Percentiles rank a stretch among this genome's conserved stretches.
These are phyloP conservation scores for Trichosporon coremiiforme DNA, from an alignment of 1,284 basidiomycete genomes.

Conservation along the genomic window DNA sequence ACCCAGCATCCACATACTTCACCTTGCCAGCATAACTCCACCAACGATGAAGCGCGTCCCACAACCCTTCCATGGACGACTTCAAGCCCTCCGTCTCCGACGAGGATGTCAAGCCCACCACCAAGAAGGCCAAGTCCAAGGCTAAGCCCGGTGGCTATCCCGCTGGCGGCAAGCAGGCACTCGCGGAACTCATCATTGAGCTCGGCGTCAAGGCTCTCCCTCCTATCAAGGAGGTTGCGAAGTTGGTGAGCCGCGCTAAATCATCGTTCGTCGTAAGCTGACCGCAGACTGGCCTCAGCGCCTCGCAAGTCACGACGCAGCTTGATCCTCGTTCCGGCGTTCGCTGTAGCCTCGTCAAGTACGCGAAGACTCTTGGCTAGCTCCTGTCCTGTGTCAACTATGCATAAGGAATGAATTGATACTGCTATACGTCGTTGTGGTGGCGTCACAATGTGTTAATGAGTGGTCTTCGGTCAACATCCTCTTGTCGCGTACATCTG, in stretches of 20 bases:
- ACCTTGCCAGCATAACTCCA: background rate
- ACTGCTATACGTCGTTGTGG: background rate
- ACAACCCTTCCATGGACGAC: background rate
- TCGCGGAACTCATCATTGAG: slow-evolving; percentile 13
- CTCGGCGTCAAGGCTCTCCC: slow-evolving; percentile 10
- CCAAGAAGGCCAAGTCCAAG: background rate
- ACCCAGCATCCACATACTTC: background rate
- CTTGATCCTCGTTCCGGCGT: slow-evolving; percentile 13
- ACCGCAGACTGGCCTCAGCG: slow-evolving; percentile 1
- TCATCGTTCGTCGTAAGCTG: background rate
- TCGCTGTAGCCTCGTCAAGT: background rate
- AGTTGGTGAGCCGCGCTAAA: background rate
- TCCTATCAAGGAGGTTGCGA: background rate
- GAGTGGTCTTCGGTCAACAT: background rate
- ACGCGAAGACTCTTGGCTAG: slow-evolving; percentile 6
- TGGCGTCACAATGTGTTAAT: background rate
- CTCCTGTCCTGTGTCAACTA: background rate
- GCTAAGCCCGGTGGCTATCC: background rate
- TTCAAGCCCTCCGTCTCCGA: background rate
- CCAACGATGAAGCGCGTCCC: slow-evolving; percentile 5
- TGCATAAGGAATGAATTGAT: background rate
- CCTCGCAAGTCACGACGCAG: background rate
- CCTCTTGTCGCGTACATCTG: background rate
- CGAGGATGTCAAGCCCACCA: background rate
- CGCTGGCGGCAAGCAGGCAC: slow-evolving; percentile 3